Evolutionary conservation across 305 asterid species (phyloP), one percentile per base, ranked within the genome.

Genomic region (Euphrasia arctica): DNA sequence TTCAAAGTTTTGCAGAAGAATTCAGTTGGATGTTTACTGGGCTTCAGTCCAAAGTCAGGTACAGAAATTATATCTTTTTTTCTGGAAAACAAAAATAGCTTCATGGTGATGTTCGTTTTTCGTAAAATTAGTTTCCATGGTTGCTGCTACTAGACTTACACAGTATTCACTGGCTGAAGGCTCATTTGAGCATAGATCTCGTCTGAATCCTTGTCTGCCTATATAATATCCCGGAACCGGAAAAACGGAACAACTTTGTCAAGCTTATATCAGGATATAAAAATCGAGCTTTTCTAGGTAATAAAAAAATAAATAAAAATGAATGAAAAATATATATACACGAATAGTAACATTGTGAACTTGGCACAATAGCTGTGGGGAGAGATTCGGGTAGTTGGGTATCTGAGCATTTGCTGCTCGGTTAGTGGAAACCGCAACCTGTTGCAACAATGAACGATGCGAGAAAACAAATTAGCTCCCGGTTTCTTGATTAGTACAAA

Each of bases 191-290:
- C 95, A 70, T 84, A 89, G 63, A 89, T 84, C 69, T 86, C 96
- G 63, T 89, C 96, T 2, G 95, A 86, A 14, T 86, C 95, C 77
- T 83, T 86, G 76, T 89, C 96, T 0, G 95, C 96, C 96, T 89
- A 64, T 63, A 18, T 18, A 18, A 18, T 18, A 18, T 18, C 22
- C 22, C 22, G 22, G 22, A 18, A 18, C 22, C 22, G 22, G 27
- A 70, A 70, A 56, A 8, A 3, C 11, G 52, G 18, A 51, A 49
- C 22, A 13, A 13, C 2, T 11, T n/a, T 49, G 39, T 31, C 22
- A 18, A 27, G 31, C 29, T 50, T 65, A 31, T 65, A n/a, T 5
- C 27, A 22, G 49, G 49, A 43, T 43, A 18, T 18, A 18, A 43
- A 43, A 43, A 28, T 6, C 5, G 2, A 50, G n/a, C 10, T 6